These are phyloP conservation scores for Macrophomina pseudophaseolina DNA, from an alignment of 2,329 filamentous ascomycete genomes.

Conservation along the genomic window DNA sequence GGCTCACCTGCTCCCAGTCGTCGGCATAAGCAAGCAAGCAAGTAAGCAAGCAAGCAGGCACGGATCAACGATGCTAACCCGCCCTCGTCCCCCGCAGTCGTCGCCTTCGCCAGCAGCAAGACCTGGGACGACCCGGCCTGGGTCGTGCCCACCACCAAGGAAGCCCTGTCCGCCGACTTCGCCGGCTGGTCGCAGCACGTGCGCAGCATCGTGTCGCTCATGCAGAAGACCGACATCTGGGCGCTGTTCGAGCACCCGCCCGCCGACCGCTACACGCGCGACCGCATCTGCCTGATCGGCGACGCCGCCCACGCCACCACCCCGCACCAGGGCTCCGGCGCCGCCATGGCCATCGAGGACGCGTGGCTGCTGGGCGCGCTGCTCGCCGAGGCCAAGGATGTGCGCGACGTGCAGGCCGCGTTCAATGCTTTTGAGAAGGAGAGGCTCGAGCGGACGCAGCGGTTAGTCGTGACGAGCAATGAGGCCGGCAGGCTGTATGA, in stretches of 20 bases:
- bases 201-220: slow-evolving; percentile 46
- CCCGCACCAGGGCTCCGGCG: slow-evolving; percentile 62
- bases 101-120: slow-evolving; percentile 54
- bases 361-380: slow-evolving; percentile 50
- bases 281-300: slow-evolving; percentile 53
- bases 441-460: slow-evolving; percentile 52
- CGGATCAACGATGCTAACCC: neutral
- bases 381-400: slow-evolving; percentile 31
- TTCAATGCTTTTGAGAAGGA: slow-evolving; percentile 45
- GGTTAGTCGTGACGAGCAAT: slow-evolving; percentile 46
- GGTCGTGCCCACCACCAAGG: slow-evolving; percentile 47
- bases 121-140: slow-evolving; percentile 49
- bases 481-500: slow-evolving; percentile 49
- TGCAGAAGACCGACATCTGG: slow-evolving; percentile 57
- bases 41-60: neutral
- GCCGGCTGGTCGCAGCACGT: slow-evolving; percentile 49
- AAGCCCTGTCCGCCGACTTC: slow-evolving; percentile 50
- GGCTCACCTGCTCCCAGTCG: no score
- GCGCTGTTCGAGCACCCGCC: slow-evolving; percentile 55
- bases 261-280: slow-evolving; percentile 46
- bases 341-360: slow-evolving; percentile 63
- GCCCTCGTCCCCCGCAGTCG: slow-evolving; percentile 36
- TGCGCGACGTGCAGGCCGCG: slow-evolving; percentile 35
- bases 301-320: slow-evolving; percentile 63
- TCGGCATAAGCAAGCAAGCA: no score